These are phyloP conservation scores for Nannizzia gypsea DNA, from an alignment of 2,329 filamentous ascomycete species.

Conservation along the genomic window DNA sequence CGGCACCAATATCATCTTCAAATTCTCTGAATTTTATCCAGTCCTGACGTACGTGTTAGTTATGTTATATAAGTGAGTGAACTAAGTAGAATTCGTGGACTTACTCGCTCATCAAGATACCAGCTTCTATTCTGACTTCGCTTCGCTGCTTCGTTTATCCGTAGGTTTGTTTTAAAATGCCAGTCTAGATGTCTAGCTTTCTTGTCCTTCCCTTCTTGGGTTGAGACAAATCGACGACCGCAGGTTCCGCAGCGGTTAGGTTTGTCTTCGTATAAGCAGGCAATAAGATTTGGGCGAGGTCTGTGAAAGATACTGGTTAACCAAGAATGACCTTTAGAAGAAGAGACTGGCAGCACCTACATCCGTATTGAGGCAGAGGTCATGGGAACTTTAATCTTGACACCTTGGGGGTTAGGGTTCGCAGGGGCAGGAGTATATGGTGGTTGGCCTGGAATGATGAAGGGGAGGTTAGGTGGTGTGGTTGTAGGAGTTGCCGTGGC, in stretches of 20 bases:
- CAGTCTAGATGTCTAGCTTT: slow-evolving; percentile 93
- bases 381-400: slow-evolving; percentile 39
- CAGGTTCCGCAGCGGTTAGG: slow-evolving; percentile 86
- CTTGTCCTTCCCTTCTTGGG: slow-evolving; percentile 65
- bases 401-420: slow-evolving; percentile 22
- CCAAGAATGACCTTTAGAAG: neutral
- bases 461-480: slow-evolving; percentile 32
- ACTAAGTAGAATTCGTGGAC: slow-evolving; percentile 20
- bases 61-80: neutral
- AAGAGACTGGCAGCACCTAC: slow-evolving; percentile 37
- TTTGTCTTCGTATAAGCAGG: slow-evolving; percentile 64
- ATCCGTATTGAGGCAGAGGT: slow-evolving; percentile 60
- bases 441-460: slow-evolving; percentile 29
- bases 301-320: slow-evolving; percentile 31
- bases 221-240: slow-evolving; percentile 70
- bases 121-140: slow-evolving; percentile 83
- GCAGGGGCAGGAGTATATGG: slow-evolving; percentile 27
- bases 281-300: slow-evolving; percentile 61
- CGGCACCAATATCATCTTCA: slow-evolving; percentile 50
- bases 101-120: slow-evolving; percentile 80
- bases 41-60: slow-evolving; percentile 43
- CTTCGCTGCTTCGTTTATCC: slow-evolving; percentile 74
- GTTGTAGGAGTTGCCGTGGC: slow-evolving; percentile 34
- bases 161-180: slow-evolving; percentile 91
- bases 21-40: slow-evolving; percentile 80